Evolutionary conservation across 148 eudicot species (phyloP), one percentile per base, ranked within the genome.

Genomic region (Suaeda aralocaspica): DNA sequence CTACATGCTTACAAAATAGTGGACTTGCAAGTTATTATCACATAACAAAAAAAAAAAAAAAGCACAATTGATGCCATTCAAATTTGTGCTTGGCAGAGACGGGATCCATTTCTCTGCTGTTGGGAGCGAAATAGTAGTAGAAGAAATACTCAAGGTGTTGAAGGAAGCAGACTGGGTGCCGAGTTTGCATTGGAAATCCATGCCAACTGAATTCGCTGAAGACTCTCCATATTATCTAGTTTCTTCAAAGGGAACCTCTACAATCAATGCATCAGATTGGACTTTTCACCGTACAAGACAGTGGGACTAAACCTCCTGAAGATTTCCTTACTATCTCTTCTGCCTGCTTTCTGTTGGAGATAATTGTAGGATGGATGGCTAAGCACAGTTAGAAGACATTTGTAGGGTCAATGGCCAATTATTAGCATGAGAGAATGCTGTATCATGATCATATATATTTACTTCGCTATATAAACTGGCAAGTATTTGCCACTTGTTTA

Each of bases 91-190:
- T 48, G 70, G 19, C 84, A 94, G 98, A 63, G 98, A 94, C 58
- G 98, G 98, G 70, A 76, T 94, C 73, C 98, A 94, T 81, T 77
- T 94, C 50, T 75, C 98, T 9, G 92, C 76, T 0, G 92, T 86
- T 42, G 98, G 98, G 34, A 91, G 97, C 79, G 82, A 84, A 60
- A 75, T 94, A 52, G 90, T 89, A 16, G 95, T 78, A 48, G 82
- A 83, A 77, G 97, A 91, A 86, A 84, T 94, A 78, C 85, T 94
- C 48, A 91, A 86, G 79, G 91, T 84, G 73, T 77, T 94, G 60
- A 87, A 87, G 53, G 85, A 89, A 79, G 97, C 96, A 2, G 82
- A 91, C 4, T 94, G 96, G 98, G 76, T 78, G 36, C 97, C 98
- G n/a, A 76, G 84, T 59, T 77, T 94, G 53, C 83, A 89, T 68